A percentile compares a stretch with the other conserved stretches of the same genome.
Evolutionary conservation across 2,329 filamentous ascomycete species (phyloP).

Genomic region (Botrytis medusae): DNA sequence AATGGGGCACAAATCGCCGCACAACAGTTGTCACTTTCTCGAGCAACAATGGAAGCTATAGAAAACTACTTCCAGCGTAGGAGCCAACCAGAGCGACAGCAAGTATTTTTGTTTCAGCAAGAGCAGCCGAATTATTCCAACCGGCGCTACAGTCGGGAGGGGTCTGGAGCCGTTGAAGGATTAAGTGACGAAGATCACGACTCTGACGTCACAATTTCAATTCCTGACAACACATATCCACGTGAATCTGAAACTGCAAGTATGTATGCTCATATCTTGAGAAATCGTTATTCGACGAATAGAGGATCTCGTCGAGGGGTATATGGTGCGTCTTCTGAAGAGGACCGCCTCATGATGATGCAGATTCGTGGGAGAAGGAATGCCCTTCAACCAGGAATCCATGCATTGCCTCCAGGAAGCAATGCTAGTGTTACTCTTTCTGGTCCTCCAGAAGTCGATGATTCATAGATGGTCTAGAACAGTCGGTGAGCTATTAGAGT

Average conservation of each 20-base stretch:
- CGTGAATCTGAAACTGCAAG: not conserved
- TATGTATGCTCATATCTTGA: not conserved
- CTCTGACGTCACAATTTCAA: not conserved
- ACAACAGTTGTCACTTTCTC: accelerated
- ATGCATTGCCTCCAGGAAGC: not conserved
- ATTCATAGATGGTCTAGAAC: not conserved
- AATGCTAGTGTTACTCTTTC: not conserved
- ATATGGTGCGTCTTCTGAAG: not conserved
- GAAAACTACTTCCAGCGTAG: not conserved
- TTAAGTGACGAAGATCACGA: not conserved
- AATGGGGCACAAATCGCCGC: not conserved
- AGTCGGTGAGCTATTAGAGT: not conserved
- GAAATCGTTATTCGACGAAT: not conserved
- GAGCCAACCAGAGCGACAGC: not conserved
- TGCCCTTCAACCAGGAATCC: not conserved
- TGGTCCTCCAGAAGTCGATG: not conserved
- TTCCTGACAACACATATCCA: not conserved
- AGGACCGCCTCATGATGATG: not conserved
- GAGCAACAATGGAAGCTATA: not conserved
- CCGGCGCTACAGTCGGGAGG: not conserved
- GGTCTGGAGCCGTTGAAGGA: not conserved
- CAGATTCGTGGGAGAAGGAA: not conserved
- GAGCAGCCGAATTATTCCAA: not conserved
- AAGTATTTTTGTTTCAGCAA: not conserved
- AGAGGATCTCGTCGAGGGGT: not conserved